Evolutionary conservation across 305 asterid species (phyloP), one percentile per base, ranked within the genome.

Genomic region (Stenogyne calaminthoides): DNA sequence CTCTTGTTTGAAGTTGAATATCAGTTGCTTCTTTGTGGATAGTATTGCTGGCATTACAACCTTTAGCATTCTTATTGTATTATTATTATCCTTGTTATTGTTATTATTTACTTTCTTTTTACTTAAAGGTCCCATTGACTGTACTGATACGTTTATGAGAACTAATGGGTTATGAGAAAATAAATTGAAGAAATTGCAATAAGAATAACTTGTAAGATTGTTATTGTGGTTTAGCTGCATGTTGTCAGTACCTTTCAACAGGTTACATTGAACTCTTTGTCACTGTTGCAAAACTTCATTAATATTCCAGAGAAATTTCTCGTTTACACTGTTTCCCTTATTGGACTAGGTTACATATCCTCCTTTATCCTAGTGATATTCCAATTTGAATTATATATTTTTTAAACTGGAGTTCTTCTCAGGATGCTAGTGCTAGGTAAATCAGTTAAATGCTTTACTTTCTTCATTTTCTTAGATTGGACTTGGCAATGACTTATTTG

Each of bases 1-100:
- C 46, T 54, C 15, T 29, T 51, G 20, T 25, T 77, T 74, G 73
- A 70, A 65, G 62, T 61, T 54, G 62, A 70, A 22, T 49, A 39
- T 47, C 32, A 32, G 47, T 68, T 57, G 62, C 32, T 57, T 65
- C 60, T 22, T 11, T 14, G 40, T 36, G 6, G 16, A n/a, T 58
- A 25, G 36, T 59, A 11, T 34, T 67, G 27, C 36, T 39, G n/a
- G 37, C 64, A 51, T 9, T 20, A 25, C 19, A 7, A 55, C 19
- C 16, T 57, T 29, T 67, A 36, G 16, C 25, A 61, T 51, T 52
- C 39, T 63, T 14, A 1, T 72, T 32, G 12, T 29, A n/a, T 34
- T 64, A 18, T 20, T 52, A 52, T 5, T 22, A 7, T 19, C 60
- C 34, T 5, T 44, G 6, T 8, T 49, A 46, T 61, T 37, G 10